A percentile compares a stretch with the other conserved stretches of the same genome.
These are phyloP conservation scores for Penicillium manginii DNA, from an alignment of 495 filamentous ascomycete species.

Conservation along the genomic window DNA sequence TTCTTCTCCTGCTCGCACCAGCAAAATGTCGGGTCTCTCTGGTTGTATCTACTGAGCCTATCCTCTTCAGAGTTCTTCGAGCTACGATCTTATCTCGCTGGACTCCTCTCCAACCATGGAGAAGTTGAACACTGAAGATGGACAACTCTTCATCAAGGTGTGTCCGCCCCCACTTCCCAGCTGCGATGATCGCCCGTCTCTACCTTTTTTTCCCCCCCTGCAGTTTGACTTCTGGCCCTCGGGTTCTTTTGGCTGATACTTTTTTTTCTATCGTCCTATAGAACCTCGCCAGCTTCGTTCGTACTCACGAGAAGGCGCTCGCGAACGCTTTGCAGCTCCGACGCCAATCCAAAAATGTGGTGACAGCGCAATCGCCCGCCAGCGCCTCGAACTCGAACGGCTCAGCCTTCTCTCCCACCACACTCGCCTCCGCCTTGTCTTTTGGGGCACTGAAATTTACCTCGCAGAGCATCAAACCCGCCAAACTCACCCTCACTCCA, in stretches of 20 bases:
- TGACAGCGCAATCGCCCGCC: slow-evolving; percentile 49
- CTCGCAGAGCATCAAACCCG: slow-evolving; percentile 81
- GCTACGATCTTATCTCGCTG: slow-evolving; percentile 29
- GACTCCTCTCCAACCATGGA: slow-evolving; percentile 46
- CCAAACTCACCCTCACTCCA: slow-evolving; percentile 91
- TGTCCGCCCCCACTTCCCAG: slow-evolving; percentile 12
- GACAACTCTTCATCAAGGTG: slow-evolving; percentile 87
- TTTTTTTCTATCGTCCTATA: slow-evolving; percentile 31
- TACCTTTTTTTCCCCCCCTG: slow-evolving; percentile 6
- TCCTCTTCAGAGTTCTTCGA: slow-evolving; percentile 43
- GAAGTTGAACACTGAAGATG: slow-evolving; percentile 74
- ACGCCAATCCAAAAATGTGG: slow-evolving; percentile 67
- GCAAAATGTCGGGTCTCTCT: slow-evolving; percentile 48
- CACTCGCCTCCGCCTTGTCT: slow-evolving; percentile 80
- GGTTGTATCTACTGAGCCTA: slow-evolving; percentile 41
- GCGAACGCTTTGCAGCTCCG: slow-evolving; percentile 91
- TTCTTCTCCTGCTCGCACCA: slow-evolving; percentile 28
- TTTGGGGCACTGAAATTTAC: slow-evolving; percentile 82
- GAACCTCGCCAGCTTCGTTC: slow-evolving; percentile 94
- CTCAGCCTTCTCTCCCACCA: slow-evolving; percentile 69
- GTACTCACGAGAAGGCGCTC: slow-evolving; percentile 94
- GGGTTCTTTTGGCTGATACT: slow-evolving; percentile 5
- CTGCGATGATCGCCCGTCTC: slow-evolving; percentile 4
- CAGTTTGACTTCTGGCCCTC: neutral
- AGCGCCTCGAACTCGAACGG: slow-evolving; percentile 54